phyloP scores from a whole-genome alignment of 2,329 filamentous ascomycete species.

The Stachybotrys chartarum region DNA sequence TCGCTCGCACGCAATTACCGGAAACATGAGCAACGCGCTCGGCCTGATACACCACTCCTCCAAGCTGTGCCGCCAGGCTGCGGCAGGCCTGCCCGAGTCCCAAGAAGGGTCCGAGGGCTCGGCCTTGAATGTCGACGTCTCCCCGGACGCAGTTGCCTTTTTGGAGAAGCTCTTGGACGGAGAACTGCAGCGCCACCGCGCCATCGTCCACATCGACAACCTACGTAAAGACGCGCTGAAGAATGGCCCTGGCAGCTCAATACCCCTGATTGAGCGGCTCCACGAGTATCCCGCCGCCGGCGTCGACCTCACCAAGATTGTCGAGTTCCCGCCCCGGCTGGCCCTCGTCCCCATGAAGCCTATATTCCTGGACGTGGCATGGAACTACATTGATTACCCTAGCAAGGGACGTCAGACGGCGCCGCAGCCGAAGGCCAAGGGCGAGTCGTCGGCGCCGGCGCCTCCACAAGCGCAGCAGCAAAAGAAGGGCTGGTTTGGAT shows the following conservation, averaged over 20 bases:
- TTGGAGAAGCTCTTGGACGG: constrained; percentile 58
- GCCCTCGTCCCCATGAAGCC: constrained; percentile 86
- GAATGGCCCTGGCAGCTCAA: constrained; percentile 3
- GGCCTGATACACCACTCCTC: constrained; percentile 72
- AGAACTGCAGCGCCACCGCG: constrained; percentile 74
- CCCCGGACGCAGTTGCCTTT: constrained; percentile 46
- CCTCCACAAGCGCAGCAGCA: constrained; percentile 35
- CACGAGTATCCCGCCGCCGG: constrained; percentile 65
- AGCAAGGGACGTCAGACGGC: constrained; percentile 39
- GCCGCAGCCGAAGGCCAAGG: constrained; percentile 17
- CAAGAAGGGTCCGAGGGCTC: constrained; percentile 15
- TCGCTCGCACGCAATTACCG: constrained; percentile 71
- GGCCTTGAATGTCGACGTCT: constrained; percentile 62
- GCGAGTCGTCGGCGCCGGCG: constrained; percentile 17
- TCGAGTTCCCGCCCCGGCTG: constrained; percentile 79
- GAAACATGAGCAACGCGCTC: constrained; percentile 70
- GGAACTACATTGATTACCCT: constrained; percentile 95
- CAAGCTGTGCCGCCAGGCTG: constrained; percentile 51
- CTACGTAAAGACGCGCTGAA: constrained; percentile 37
- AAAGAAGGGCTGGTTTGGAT: constrained; percentile 75
- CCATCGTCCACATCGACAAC: constrained; percentile 75
- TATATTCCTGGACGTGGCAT: constrained; percentile 91
- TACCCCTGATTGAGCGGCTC: constrained; percentile 67
- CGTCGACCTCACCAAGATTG: constrained; percentile 71
- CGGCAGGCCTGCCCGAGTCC: constrained; percentile 35